Evolutionary conservation across 257 asterid genomes (phyloP).

Genomic region (Plectranthus barbatus): DNA sequence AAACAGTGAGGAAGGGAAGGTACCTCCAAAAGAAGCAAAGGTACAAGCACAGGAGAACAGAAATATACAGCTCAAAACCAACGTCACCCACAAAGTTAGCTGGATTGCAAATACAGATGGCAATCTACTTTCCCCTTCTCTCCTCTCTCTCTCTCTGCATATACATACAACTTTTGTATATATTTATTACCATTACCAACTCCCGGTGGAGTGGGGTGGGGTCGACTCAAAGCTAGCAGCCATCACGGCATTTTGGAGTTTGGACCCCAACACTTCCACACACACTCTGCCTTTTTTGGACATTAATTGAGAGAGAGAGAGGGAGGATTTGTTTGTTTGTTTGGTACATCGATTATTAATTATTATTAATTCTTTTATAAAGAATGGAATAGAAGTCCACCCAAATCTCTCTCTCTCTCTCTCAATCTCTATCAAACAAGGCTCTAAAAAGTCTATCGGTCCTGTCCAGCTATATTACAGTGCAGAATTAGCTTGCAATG

Average conservation of each 20-base stretch:
- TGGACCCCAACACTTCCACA: too few relatives aligned
- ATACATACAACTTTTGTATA: too few relatives aligned
- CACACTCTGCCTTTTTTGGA: too few relatives aligned
- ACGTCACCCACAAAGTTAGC: not conserved
- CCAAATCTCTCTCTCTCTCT: too few relatives aligned
- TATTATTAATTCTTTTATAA: not conserved
- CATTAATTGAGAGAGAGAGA: too few relatives aligned
- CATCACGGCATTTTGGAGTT: too few relatives aligned
- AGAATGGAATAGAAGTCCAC: constrained; percentile 12
- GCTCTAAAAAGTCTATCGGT: constrained; percentile 13
- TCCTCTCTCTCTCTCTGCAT: too few relatives aligned
- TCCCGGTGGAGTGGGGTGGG: constrained; percentile 20
- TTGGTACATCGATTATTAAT: too few relatives aligned
- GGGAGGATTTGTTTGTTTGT: too few relatives aligned
- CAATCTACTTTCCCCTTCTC: too few relatives aligned
- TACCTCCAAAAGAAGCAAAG: not conserved
- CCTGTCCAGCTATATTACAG: constrained; percentile 50
- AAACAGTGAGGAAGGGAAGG: not conserved
- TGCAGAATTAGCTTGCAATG: constrained; percentile 43
- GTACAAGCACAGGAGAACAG: constrained; percentile 8
- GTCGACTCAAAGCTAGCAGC: not conserved
- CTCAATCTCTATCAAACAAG: too few relatives aligned
- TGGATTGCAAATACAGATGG: not conserved
- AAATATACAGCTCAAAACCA: not conserved
- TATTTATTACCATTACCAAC: constrained; percentile 19